Evolutionary conservation across 2,329 filamentous ascomycete species (phyloP), one percentile per base, ranked within the genome.

Genomic region (Claviceps sp.): DNA sequence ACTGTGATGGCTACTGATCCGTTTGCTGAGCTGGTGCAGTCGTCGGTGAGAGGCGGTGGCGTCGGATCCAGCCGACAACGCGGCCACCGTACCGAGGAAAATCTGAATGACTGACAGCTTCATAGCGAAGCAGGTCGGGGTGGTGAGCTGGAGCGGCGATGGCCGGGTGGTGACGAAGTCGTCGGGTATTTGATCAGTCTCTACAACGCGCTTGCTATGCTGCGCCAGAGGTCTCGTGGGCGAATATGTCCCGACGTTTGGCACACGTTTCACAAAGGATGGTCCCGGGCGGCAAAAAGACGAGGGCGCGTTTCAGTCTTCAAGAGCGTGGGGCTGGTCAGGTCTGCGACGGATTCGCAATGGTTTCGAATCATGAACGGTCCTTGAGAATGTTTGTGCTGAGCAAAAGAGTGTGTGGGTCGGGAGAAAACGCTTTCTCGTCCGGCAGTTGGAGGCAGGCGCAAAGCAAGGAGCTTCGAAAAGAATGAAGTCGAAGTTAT

Each of bases 71-170:
- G 72, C 67, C 39, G 67, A 64, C 24, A 69, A 69, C 56, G 78
- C 62, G 45, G 74, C 61, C 54, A 72, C 75, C 60, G 73, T 71
- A 63, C 71, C 71, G 54, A 80, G 57, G 61, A 71, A 71, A 62
- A 72, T 68, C 57, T 75, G 70, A 55, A 78, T 56, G 54, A 72
- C 69, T 52, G 71, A 68, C 64, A 75, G 61, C 68, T 74, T 81
- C 79, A 82, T 82, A 57, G 62, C 65, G 50, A 47, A 26, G 34
- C 17, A 24, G 26, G 24, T 11, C 7, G 6, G 8, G n/a, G 41
- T 48, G n/a, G 17, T 41, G 43, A 19, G 26, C 14, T 37, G 39
- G 4, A 2, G 5, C 7, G 26, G 7, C 43, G 24, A 44, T 14
- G 19, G 42, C 46, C 16, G 43, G 49, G 16, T 24, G 7, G n/a